A percentile compares a stretch with the other conserved stretches of the same genome.
These are phyloP conservation scores for Neopestalotiopsis rosae DNA, from an alignment of 2,329 filamentous ascomycete species.

Conservation along the genomic window DNA sequence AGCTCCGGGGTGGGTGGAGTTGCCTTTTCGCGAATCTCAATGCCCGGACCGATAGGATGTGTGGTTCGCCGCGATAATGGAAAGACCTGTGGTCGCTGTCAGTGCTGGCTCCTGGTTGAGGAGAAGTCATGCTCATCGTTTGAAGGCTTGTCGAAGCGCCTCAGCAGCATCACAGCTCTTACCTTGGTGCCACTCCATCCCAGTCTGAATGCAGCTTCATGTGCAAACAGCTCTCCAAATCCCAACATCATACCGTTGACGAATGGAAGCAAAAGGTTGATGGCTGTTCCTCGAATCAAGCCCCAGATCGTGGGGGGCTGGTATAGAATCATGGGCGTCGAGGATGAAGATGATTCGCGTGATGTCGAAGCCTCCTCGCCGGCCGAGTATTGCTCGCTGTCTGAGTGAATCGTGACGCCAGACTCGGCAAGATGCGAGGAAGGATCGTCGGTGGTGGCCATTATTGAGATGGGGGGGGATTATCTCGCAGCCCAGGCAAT, in stretches of 20 bases:
- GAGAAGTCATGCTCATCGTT: no score
- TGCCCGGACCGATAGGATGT: constrained; percentile 77
- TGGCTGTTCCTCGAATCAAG: constrained; percentile 84
- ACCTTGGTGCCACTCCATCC: constrained; percentile 97
- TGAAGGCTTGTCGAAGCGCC: background rate
- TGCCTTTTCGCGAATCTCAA: constrained; percentile 77
- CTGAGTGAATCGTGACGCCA: constrained; percentile 78
- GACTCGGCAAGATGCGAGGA: constrained; percentile 70
- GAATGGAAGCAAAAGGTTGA: constrained; percentile 94
- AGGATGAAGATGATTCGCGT: constrained; percentile 62
- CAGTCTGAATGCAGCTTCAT: constrained; percentile 90
- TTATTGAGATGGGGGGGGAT: constrained; percentile 34
- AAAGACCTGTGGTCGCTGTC: constrained; percentile 53
- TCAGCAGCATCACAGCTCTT: constrained; percentile 34
- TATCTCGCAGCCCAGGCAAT: background rate
- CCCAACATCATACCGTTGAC: constrained; percentile 98
- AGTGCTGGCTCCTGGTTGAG: background rate
- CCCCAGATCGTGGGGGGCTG: constrained; percentile 87
- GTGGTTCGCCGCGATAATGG: constrained; percentile 64
- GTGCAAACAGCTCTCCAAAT: constrained; percentile 95
- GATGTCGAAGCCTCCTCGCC: constrained; percentile 66
- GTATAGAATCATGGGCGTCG: constrained; percentile 81
- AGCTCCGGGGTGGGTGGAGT: constrained; percentile 62
- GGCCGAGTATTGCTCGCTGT: constrained; percentile 82
- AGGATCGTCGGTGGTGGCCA: constrained; percentile 57